A percentile compares a stretch with the other conserved stretches of the same genome.
phyloP scores from a whole-genome alignment of 1,284 basidiomycete species.

The Taiwanofungus camphoratus region DNA sequence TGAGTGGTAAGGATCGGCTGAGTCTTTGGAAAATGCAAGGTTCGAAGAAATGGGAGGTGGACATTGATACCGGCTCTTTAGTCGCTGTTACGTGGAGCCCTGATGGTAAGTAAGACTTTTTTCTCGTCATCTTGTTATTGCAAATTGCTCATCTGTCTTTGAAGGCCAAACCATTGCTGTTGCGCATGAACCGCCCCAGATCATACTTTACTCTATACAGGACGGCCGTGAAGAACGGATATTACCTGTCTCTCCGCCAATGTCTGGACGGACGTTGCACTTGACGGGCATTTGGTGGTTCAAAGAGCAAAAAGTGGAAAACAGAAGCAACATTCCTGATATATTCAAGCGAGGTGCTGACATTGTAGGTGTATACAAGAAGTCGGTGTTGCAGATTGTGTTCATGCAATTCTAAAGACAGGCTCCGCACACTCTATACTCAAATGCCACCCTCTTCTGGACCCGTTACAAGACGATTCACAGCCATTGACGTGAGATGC shows the following conservation, averaged over 20 bases:
- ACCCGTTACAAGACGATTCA: conserved; percentile 57
- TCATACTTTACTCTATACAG: conserved; percentile 71
- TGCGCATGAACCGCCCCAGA: conserved; percentile 59
- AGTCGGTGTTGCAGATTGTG: not conserved
- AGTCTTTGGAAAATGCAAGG: conserved; percentile 78
- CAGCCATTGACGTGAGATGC: conserved; percentile 53
- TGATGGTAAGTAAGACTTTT: conserved; percentile 47
- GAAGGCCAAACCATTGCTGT: conserved; percentile 69
- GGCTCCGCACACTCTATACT: conserved; percentile 71
- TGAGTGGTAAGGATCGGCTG: conserved; percentile 61
- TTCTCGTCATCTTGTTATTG: conserved; percentile 7
- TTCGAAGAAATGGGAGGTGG: conserved; percentile 73
- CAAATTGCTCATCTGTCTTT: conserved; percentile 15
- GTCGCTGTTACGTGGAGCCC: conserved; percentile 72
- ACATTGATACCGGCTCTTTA: conserved; percentile 46
- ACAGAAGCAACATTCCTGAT: conserved; percentile 53
- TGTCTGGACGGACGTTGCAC: conserved; percentile 14
- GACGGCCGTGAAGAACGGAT: conserved; percentile 54
- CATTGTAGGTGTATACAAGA: conserved; percentile 41
- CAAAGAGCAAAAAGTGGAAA: conserved; percentile 37
- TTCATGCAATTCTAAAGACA: conserved; percentile 40
- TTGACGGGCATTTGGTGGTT: conserved; percentile 70
- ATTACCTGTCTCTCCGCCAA: conserved; percentile 29
- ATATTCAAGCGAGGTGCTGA: conserved; percentile 64
- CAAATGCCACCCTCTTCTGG: conserved; percentile 61